Evolutionary conservation across 106 monocot species (phyloP).

Genomic region (Dendrobium catenatum): DNA sequence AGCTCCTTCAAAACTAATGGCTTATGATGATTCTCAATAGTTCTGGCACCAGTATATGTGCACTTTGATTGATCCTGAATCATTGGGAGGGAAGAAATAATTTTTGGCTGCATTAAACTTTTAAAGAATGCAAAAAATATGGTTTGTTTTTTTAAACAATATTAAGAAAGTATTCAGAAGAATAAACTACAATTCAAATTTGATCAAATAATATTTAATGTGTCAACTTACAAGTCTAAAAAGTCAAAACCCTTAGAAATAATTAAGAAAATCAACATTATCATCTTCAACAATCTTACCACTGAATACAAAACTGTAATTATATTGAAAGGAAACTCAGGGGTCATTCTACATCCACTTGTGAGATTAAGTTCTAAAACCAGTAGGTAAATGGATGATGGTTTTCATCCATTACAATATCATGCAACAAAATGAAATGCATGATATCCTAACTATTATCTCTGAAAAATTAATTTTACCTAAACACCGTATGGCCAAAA

Average conservation of each 20-base stretch:
- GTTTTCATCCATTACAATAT: neutral
- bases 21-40: constrained; percentile 51
- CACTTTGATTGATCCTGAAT: constrained; percentile 73
- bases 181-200: neutral
- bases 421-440: neutral
- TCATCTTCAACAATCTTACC: neutral
- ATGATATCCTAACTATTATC: neutral
- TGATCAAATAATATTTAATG: neutral
- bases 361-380: neutral
- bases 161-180: neutral
- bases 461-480: neutral
- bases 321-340: too few species aligned
- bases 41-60: constrained; percentile 63
- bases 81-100: neutral
- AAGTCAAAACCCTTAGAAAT: too few species aligned
- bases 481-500: neutral
- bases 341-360: neutral
- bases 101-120: neutral
- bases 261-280: neutral
- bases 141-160: neutral
- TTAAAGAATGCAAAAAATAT: neutral
- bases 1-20: constrained; percentile 89
- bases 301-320: neutral
- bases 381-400: neutral
- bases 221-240: too few species aligned